Conservation (phyloP, 371 early-diverging fungal genomes). For the Ordospora colligata region DNA sequence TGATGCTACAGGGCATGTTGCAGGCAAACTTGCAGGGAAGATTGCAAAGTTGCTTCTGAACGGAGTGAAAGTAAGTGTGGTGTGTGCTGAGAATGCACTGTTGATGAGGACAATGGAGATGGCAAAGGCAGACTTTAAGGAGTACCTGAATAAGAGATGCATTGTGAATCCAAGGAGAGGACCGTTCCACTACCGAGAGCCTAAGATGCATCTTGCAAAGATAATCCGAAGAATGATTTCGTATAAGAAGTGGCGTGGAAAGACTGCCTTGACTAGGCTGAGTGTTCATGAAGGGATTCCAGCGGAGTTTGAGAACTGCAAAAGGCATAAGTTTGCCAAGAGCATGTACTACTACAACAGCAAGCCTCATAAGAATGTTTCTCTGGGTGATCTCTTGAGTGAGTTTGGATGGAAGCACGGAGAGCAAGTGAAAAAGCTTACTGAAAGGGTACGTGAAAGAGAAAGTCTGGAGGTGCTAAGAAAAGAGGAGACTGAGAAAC, state of each 20-base stretch:
- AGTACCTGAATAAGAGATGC: conserved; percentile 93
- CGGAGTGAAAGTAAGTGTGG: conserved; percentile 90
- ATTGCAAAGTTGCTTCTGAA: conserved; percentile 93
- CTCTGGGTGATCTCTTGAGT: conserved; percentile 77
- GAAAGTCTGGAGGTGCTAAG: conserved; percentile 32
- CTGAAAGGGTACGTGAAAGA: conserved; percentile 15
- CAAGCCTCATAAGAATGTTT: conserved; percentile 89
- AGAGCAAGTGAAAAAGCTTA: conserved; percentile 45
- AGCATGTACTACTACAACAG: conserved; percentile 88
- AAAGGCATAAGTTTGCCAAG: conserved; percentile 86
- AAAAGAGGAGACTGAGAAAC: conserved; percentile 13
- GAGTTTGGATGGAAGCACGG: conserved; percentile 99
- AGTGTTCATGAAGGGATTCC: conserved; percentile 97
- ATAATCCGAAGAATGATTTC: conserved; percentile 94
- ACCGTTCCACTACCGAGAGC: conserved; percentile 93
- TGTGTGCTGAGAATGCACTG: conserved; percentile 91
- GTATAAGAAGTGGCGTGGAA: conserved; percentile 94
- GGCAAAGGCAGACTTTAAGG: conserved; percentile 76
- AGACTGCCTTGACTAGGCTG: conserved; percentile 84
- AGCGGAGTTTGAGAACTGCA: conserved; percentile 81
- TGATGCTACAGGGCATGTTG: conserved; percentile 96
- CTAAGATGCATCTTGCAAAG: conserved; percentile 91
- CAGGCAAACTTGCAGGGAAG: conserved; percentile 92
- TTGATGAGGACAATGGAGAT: conserved; percentile 93
- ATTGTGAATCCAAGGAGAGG: conserved; percentile 91